Base-by-base conservation (phyloP, 2,329 filamentous ascomycete species). In the Zasmidium citrigriseum region DNA sequence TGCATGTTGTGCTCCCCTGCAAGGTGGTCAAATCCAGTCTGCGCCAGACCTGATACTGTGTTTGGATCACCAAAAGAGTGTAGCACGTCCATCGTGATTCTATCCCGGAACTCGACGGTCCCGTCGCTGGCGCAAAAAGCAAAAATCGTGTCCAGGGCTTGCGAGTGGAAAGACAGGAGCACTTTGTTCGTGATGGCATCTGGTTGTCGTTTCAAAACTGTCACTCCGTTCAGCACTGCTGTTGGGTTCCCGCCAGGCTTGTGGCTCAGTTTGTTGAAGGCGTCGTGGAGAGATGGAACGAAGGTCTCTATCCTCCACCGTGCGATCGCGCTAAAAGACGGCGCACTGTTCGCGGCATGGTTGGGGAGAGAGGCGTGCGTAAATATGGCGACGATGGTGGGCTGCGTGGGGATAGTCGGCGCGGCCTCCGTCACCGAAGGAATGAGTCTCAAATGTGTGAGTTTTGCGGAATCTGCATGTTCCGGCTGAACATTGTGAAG, bases 91-190 rank as follows among this genome's bases (percentile, higher is more conserved):
- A 96, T 88, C 0, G 85, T 89, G 49, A 83, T 81, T 11, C 91
- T 84, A 68, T 96, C 89, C 56, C 90, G 86, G 73, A 93, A 90
- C 65, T 95, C 88, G 2, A 96, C 80, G 0, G 86, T 89, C 11
- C 93, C 90, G 70, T 96, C 92, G 61, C 89, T 89, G 66, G 90
- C 90, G 23, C 83, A 83, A 58, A 96, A 80, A 25, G 88, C 86
- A 2, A 96, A 63, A 1, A 89, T 81, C 58, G 86, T 91, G 50
- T 89, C 89, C 59, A 88, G 86, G 66, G 89, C 88, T 18, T 89
- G 80, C 2, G 86, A 78, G 48, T 88, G 83, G 25, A 95, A 78
- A 0, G 85, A 84, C 41, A 96, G 75, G 1, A 93, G 78, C 22
- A 89, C 81, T 70, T 91, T 92, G 64, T 89, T 85, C 27, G 89